Conservation (phyloP, 192 early-diverging fungal genomes). For the Spinellus fusiger region DNA sequence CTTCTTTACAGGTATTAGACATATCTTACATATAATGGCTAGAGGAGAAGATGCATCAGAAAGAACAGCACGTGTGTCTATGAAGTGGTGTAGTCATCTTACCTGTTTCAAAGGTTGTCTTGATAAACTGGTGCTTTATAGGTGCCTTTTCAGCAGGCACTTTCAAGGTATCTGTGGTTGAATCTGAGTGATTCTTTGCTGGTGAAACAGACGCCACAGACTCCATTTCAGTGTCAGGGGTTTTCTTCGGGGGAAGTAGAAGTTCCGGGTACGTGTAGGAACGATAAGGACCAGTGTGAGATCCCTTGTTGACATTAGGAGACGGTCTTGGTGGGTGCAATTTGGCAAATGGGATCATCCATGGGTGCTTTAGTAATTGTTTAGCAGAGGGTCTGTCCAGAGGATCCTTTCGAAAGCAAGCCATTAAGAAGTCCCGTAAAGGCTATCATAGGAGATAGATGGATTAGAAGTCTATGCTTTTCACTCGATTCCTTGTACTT, state of each 20-base stretch:
- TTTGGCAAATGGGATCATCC: conserved; percentile 32
- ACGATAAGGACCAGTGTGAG: not conserved
- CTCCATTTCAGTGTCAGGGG: not conserved
- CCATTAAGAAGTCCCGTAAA: conserved; percentile 70
- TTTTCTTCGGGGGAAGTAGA: not conserved
- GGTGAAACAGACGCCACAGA: not conserved
- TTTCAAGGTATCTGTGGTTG: not conserved
- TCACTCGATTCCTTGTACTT: not conserved
- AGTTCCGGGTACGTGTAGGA: not conserved
- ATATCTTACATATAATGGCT: conserved; percentile 11
- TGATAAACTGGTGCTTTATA: conserved; percentile 2
- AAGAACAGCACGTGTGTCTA: not conserved
- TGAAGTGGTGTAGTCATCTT: not conserved
- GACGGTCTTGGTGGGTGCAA: not conserved
- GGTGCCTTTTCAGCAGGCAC: not conserved
- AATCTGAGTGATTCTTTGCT: not conserved
- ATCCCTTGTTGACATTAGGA: not conserved
- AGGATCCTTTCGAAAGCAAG: conserved; percentile 83
- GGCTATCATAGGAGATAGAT: conserved; percentile 21
- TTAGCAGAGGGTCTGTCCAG: conserved; percentile 61
- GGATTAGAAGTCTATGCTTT: not conserved
- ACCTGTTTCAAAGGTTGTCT: conserved; percentile 14
- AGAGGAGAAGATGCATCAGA: not conserved
- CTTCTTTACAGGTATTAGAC: not conserved
- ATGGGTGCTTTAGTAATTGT: conserved; percentile 67